These are phyloP conservation scores for Aspergillus steynii DNA, from an alignment of 495 filamentous ascomycete genomes.

Conservation along the genomic window DNA sequence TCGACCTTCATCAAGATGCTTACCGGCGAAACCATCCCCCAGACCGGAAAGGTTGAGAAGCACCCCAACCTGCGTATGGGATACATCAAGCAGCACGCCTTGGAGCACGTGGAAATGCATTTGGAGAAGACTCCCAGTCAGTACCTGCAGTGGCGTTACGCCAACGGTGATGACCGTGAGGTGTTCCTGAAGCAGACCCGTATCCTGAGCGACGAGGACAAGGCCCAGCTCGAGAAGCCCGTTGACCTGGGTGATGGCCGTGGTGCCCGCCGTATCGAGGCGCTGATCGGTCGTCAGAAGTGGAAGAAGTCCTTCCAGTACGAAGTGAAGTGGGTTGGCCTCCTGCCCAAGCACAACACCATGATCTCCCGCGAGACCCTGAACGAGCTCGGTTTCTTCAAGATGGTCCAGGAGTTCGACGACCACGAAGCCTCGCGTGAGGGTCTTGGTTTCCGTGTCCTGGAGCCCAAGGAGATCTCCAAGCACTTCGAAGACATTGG, in stretches of 20 bases:
- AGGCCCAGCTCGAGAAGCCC: slow-evolving; percentile 84
- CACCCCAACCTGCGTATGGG: slow-evolving; percentile 98
- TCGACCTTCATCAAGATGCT: slow-evolving; percentile 97
- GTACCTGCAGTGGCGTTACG: slow-evolving; percentile 98
- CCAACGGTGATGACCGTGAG: slow-evolving; percentile 94
- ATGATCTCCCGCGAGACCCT: slow-evolving; percentile 94
- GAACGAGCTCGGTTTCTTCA: slow-evolving; percentile 78
- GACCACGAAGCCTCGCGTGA: slow-evolving; percentile 97
- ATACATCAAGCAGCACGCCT: slow-evolving; percentile 98
- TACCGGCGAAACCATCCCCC: slow-evolving; percentile 92
- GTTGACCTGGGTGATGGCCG: slow-evolving; percentile 82
- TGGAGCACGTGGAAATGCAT: slow-evolving; percentile 99
- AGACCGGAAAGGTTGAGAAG: slow-evolving; percentile 89
- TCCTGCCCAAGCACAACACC: slow-evolving; percentile 89
- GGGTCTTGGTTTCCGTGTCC: slow-evolving; percentile 89
- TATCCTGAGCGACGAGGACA: slow-evolving; percentile 79
- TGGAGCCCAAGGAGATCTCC: slow-evolving; percentile 88
- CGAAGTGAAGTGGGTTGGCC: slow-evolving; percentile 90
- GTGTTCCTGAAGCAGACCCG: slow-evolving; percentile 97
- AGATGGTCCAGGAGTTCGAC: slow-evolving; percentile 96
- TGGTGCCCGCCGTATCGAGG: slow-evolving; percentile 75
- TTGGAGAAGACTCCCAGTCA: slow-evolving; percentile 98
- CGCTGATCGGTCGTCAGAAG: slow-evolving; percentile 94
- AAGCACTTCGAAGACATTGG: slow-evolving; percentile 98
- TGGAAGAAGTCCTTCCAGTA: slow-evolving; percentile 99